A percentile compares a stretch with the other conserved stretches of the same genome.
Conservation (phyloP, 2,329 filamentous ascomycete species). For the Calonectria fujianensis region DNA sequence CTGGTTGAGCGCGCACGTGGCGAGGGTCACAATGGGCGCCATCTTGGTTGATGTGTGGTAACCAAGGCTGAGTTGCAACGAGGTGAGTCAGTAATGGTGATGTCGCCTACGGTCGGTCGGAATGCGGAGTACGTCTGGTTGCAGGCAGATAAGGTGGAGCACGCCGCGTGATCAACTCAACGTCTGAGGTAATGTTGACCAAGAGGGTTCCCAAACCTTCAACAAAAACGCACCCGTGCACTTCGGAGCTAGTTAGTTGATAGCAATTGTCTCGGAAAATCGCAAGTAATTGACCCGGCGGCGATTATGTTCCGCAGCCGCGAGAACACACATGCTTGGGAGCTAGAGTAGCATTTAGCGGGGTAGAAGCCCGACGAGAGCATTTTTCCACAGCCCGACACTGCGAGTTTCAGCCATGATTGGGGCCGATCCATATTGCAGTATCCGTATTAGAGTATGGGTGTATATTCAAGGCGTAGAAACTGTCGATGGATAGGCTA, state of each 20-base stretch:
- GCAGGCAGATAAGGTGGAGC: background rate
- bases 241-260: background rate
- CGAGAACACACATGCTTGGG: background rate
- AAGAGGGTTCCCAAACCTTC: background rate
- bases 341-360: background rate
- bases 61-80: background rate
- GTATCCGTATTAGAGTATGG: background rate
- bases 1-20: conserved; percentile 2
- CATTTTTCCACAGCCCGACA: background rate
- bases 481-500: background rate
- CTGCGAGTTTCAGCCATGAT: background rate
- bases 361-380: background rate
- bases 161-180: background rate
- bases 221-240: background rate
- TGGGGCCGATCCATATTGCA: background rate
- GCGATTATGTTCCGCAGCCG: background rate
- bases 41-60: background rate
- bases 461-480: background rate
- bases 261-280: background rate
- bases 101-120: background rate
- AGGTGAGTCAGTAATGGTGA: background rate
- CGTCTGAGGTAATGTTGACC: background rate
- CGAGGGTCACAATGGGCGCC: conserved; percentile 4
- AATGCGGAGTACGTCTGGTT: background rate
- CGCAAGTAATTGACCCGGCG: background rate